Base-by-base conservation (phyloP, 2,329 filamentous ascomycete genomes). In the Hypoxylon sp. region DNA sequence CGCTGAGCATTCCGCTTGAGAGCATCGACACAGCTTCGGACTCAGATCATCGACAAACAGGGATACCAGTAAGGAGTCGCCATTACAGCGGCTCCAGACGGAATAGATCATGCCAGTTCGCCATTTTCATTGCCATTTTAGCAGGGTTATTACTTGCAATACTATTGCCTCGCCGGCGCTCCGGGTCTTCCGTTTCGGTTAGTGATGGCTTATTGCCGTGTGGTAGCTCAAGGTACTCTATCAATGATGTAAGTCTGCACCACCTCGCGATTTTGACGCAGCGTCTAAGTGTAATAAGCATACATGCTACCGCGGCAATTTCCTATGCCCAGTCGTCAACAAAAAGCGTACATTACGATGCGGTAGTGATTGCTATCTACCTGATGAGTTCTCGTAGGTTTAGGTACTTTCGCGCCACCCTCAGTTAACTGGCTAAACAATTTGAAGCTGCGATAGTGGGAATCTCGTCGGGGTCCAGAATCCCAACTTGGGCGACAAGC, bases 321-420 rank as follows among this genome's bases (percentile, higher is more conserved):
- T 76, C 57, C 73, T 78, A 32, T 78, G 76, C 32, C 76, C 76
- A 5, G 68, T 75, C 10, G 28, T 75, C 13, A 64, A 75, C 38
- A 66, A 56, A 14, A 65, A 74, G 36, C 73, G 75, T 13, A 77
- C 73, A 9, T 66, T 76, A 10, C 73, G 60, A 41, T 77, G 76
- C 53, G 73, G 73, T 32, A 63, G 66, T 25, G 70, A 70, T 52
- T 78, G 75, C 51, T 77, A 77, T 58, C 65, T 73, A 17, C 73
- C 74, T 43, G 50, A 61, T 17, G 65, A 69, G 46, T 76, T 68
- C 64, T 72, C 66, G 72, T 80, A 65, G 52, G 70, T 48, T 50
- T 9, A 30, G 1, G 28, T 30, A 2, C 34, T 25, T 17, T 30
- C 13, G 11, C 21, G 13, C 21, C 34, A n/a, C 36, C 19, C 21